Percentiles rank a stretch among this genome's conserved stretches.
Conservation (phyloP, 176 grass and related monocot species). For the Stipa capillata region DNA sequence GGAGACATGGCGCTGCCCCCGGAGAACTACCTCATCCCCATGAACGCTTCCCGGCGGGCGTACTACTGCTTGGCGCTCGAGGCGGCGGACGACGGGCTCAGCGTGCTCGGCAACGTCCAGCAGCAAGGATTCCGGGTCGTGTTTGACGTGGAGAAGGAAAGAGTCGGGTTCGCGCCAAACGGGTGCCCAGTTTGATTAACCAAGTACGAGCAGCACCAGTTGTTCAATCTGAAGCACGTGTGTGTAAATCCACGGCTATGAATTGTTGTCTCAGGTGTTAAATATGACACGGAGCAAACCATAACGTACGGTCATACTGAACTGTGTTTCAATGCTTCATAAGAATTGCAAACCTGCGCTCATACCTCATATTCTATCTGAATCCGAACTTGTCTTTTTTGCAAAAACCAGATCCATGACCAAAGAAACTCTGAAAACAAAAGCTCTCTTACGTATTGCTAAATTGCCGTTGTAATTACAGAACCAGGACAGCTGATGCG, state of each 20-base stretch:
- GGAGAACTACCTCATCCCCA: constrained; percentile 60
- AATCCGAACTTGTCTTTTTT: too few relatives aligned
- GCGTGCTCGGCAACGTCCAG: constrained; percentile 74
- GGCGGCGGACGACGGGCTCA: constrained; percentile 36
- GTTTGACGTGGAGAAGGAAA: constrained; percentile 42
- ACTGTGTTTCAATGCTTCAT: too few relatives aligned
- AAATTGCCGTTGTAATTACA: too few relatives aligned
- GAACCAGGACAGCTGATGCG: not conserved
- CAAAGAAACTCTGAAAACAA: not conserved
- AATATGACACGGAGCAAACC: not conserved
- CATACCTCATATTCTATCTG: too few relatives aligned
- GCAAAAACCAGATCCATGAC: not conserved
- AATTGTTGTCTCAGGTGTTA: not conserved
- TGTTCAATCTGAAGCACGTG: not conserved
- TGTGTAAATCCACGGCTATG: not conserved
- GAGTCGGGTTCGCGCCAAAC: constrained; percentile 45
- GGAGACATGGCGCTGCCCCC: constrained; percentile 43
- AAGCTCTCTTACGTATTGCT: not conserved
- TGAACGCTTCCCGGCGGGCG: constrained; percentile 24
- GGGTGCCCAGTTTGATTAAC: constrained; percentile 9
- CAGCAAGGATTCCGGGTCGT: constrained; percentile 63
- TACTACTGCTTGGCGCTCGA: constrained; percentile 51
- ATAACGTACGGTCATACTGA: not conserved
- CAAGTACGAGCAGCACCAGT: not conserved
- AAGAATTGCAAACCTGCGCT: not conserved